Percentiles rank a stretch among this genome's conserved stretches.
Conservation (phyloP, 2,329 filamentous ascomycete species). For the Aschersonia sp. region DNA sequence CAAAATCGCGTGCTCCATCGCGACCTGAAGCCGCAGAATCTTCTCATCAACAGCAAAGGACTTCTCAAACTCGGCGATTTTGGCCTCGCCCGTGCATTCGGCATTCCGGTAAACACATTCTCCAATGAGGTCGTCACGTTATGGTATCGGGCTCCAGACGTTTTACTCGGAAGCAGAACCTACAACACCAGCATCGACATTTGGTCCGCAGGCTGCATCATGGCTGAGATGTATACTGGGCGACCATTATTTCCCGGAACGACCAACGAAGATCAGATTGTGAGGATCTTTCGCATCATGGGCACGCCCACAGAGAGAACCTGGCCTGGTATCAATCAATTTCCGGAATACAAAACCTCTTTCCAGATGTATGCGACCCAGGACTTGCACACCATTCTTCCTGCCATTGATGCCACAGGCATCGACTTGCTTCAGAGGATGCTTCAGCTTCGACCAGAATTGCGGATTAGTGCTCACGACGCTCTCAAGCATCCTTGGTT, state of each 20-base stretch:
- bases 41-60: constrained; percentile 86
- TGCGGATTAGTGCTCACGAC: constrained; percentile 76
- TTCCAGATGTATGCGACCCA: constrained; percentile 93
- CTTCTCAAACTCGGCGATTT: constrained; percentile 90
- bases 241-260: constrained; percentile 92
- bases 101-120: constrained; percentile 95
- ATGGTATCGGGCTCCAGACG: constrained; percentile 95
- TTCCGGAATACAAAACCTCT: constrained; percentile 94
- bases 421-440: constrained; percentile 80
- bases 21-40: constrained; percentile 90
- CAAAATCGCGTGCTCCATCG: constrained; percentile 92
- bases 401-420: constrained; percentile 76
- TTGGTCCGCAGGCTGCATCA: constrained; percentile 98
- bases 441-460: constrained; percentile 84
- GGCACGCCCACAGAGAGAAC: constrained; percentile 89
- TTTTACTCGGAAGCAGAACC: constrained; percentile 81
- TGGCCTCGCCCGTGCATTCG: constrained; percentile 84
- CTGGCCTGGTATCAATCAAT: constrained; percentile 89
- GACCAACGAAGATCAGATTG: constrained; percentile 93
- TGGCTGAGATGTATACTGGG: constrained; percentile 99
- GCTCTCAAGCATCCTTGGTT: constrained; percentile 92
- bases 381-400: constrained; percentile 73
- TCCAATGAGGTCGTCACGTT: constrained; percentile 95
- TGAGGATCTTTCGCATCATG: constrained; percentile 98
- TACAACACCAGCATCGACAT: constrained; percentile 99